Evolutionary conservation across 1,139 yeast genomes (phyloP).

Genomic region (Blastobotrys petasosporus): DNA sequence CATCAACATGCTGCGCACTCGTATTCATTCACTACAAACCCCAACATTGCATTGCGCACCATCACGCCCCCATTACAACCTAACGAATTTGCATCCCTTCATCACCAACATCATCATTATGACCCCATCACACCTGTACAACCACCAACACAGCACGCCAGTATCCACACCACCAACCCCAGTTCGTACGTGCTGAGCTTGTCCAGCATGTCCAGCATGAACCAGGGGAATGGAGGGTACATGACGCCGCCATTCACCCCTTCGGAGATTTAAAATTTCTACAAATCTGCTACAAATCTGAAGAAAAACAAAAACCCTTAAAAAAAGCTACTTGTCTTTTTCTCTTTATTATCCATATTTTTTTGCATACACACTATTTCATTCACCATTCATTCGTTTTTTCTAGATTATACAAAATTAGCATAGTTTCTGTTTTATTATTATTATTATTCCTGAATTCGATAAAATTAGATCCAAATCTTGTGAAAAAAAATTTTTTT

Average conservation of each 20-base stretch:
- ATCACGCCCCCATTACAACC: slow-evolving; percentile 12
- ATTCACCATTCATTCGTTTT: background rate
- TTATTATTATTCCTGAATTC: background rate
- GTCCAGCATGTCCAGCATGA: background rate
- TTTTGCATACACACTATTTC: background rate
- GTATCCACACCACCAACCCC: slow-evolving; percentile 5
- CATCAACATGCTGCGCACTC: background rate
- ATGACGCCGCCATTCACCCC: slow-evolving; percentile 24
- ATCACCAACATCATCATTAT: slow-evolving; percentile 5
- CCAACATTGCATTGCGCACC: slow-evolving; percentile 1
- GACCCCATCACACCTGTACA: slow-evolving; percentile 6
- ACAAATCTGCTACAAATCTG: background rate
- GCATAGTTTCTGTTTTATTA: background rate
- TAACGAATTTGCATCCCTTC: slow-evolving; percentile 10
- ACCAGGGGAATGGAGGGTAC: slow-evolving; percentile 13
- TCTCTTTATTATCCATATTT: background rate
- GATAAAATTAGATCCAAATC: background rate
- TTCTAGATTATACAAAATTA: background rate
- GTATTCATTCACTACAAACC: too few species aligned
- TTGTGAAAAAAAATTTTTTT: background rate
- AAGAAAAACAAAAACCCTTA: background rate
- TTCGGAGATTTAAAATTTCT: slow-evolving; percentile 1
- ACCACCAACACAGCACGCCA: slow-evolving; percentile 7
- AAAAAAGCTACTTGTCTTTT: background rate
- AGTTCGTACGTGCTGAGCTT: too few species aligned